Conservation (phyloP, 371 early-diverging fungal species). For the Zancudomyces culisetae region DNA sequence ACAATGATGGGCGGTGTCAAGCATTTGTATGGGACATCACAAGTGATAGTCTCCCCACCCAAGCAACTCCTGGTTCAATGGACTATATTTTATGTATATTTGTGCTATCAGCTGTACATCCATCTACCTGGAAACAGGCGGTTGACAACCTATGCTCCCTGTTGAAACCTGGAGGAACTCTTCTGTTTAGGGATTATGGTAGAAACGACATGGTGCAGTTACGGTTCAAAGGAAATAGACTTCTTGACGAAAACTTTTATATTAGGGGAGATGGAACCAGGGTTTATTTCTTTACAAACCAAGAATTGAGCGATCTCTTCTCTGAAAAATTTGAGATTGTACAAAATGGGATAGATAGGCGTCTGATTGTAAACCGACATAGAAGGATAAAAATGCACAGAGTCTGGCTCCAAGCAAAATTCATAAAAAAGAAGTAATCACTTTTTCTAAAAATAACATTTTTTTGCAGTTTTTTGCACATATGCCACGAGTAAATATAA, state of each 20-base stretch:
- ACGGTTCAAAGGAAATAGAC: conserved; percentile 43
- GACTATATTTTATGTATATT: conserved; percentile 54
- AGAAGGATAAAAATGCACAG: conserved; percentile 93
- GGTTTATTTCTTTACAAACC: conserved; percentile 45
- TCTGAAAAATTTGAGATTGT: conserved; percentile 35
- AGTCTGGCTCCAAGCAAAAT: conserved; percentile 92
- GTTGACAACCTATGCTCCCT: conserved; percentile 25
- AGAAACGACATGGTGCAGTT: conserved; percentile 62
- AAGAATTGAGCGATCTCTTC: conserved; percentile 34
- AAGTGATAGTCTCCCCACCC: conserved; percentile 31
- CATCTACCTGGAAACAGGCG: conserved; percentile 31
- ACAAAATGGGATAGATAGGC: conserved; percentile 78
- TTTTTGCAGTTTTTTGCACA: too few species aligned
- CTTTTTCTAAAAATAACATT: neutral
- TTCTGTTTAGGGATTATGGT: conserved; percentile 83
- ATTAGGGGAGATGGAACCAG: conserved; percentile 59
- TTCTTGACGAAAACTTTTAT: conserved; percentile 51
- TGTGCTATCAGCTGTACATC: conserved; percentile 48
- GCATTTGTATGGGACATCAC: conserved; percentile 74
- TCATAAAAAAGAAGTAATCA: conserved; percentile 36
- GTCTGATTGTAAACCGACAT: conserved; percentile 88
- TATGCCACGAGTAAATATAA: too few species aligned
- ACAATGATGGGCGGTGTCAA: conserved; percentile 38
- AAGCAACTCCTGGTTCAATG: conserved; percentile 33
- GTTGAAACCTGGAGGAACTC: conserved; percentile 51